phyloP scores from a whole-genome alignment of 129 eudicot species.

The Ambrosia trifida region DNA sequence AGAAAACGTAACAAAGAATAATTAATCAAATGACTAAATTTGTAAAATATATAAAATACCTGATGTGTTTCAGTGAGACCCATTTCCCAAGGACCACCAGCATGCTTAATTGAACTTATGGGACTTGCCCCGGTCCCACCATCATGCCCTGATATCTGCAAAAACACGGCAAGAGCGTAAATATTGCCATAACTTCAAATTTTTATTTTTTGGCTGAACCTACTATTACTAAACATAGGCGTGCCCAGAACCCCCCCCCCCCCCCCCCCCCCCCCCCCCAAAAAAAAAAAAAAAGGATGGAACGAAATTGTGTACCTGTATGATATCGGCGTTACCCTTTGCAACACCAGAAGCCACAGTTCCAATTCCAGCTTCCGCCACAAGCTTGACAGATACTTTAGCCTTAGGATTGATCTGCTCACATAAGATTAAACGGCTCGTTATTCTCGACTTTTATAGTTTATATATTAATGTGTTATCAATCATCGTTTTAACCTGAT shows the following conservation, averaged over 20 bases:
- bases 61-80: constrained; percentile 98
- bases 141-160: constrained; percentile 97
- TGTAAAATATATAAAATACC: constrained; percentile 39
- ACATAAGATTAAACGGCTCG: constrained; percentile 19
- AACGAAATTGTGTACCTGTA: constrained; percentile 60
- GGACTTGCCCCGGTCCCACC: constrained; percentile 99
- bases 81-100: constrained; percentile 99
- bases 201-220: too few relatives aligned
- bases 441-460: constrained; percentile 5
- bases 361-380: constrained; percentile 99
- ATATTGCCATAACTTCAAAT: background rate
- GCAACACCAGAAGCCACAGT: constrained; percentile 99
- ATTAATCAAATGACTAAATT: constrained; percentile 4
- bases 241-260: background rate
- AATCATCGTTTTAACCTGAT: constrained; percentile 60
- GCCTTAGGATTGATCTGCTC: constrained; percentile 94
- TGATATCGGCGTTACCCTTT: constrained; percentile 98
- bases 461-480: background rate
- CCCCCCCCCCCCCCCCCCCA: background rate
- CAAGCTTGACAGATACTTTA: constrained; percentile 96
- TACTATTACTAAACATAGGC: too few relatives aligned
- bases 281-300: too few relatives aligned
- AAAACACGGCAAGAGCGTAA: constrained; percentile 23
- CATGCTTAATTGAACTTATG: constrained; percentile 97
- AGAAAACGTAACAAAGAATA: background rate